These are phyloP conservation scores for Serendipita sp. DNA, from an alignment of 768 basidiomycete species.

Conservation along the genomic window DNA sequence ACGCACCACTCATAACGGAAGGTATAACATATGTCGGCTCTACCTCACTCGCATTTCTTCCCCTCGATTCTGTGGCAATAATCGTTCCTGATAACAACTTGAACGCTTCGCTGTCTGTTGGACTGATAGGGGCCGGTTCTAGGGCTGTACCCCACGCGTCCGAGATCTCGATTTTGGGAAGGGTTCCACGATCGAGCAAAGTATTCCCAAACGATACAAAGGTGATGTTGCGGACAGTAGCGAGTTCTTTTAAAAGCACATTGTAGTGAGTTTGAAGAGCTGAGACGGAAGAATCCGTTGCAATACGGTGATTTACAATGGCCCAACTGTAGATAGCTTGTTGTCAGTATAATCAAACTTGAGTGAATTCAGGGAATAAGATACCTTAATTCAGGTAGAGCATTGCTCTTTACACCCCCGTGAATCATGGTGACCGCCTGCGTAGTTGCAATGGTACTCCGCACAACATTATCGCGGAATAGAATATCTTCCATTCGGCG, in stretches of 20 bases:
- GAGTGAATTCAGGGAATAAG: background rate
- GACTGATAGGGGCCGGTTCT: conserved; percentile 55
- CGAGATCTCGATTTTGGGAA: conserved; percentile 10
- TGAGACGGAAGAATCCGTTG: conserved; percentile 23
- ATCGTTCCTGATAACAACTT: conserved; percentile 45
- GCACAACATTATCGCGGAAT: conserved; percentile 23
- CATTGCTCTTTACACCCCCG: conserved; percentile 58
- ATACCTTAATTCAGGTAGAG: conserved; percentile 48
- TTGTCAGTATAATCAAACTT: background rate
- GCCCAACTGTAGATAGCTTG: conserved; percentile 26
- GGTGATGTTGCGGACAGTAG: conserved; percentile 6
- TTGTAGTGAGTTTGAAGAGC: conserved; percentile 6
- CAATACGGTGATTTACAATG: conserved; percentile 56
- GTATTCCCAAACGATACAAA: conserved; percentile 8
- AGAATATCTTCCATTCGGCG: conserved; percentile 30
- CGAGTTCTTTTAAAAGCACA: conserved; percentile 7
- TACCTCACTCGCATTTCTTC: conserved; percentile 5
- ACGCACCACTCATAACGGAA: conserved; percentile 5
- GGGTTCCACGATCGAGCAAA: conserved; percentile 7
- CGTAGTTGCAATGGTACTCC: conserved; percentile 45
- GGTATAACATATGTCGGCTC: background rate
- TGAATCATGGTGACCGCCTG: conserved; percentile 54
- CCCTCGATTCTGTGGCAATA: conserved; percentile 25
- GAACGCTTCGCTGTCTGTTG: conserved; percentile 26
- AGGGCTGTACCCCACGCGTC: conserved; percentile 33